A percentile compares a stretch with the other conserved stretches of the same genome.
These are phyloP conservation scores for Rhodofomes roseus DNA, from an alignment of 1,284 basidiomycete species.

Conservation along the genomic window DNA sequence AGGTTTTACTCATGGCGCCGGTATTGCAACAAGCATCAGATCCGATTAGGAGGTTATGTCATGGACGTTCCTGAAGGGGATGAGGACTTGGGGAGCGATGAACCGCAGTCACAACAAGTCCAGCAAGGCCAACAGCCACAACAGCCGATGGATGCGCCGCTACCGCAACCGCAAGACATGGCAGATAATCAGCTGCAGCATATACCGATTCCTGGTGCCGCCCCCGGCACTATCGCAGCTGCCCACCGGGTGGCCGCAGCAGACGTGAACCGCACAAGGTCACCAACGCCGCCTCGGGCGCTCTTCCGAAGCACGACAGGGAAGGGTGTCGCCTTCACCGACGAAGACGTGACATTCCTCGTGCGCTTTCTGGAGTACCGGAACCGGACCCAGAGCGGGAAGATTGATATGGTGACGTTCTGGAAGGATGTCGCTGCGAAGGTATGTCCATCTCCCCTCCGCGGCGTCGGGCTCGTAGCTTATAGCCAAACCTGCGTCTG, in stretches of 20 bases:
- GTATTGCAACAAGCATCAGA: constrained; percentile 85
- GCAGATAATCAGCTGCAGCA: constrained; percentile 3
- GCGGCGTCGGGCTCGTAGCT: neutral
- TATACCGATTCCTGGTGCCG: constrained; percentile 26
- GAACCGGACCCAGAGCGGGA: constrained; percentile 47
- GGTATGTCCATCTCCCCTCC: constrained; percentile 32
- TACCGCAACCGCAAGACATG: constrained; percentile 35
- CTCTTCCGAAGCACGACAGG: constrained; percentile 79
- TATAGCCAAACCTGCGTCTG: neutral
- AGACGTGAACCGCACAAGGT: constrained; percentile 48
- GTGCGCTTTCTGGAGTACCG: constrained; percentile 63
- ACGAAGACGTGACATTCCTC: constrained; percentile 72
- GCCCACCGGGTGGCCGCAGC: constrained; percentile 41
- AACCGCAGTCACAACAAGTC: constrained; percentile 9
- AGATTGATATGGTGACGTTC: constrained; percentile 76
- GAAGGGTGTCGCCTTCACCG: constrained; percentile 81
- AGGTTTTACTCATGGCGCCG: constrained; percentile 87
- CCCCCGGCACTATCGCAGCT: constrained; percentile 41
- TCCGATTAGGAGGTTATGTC: constrained; percentile 73
- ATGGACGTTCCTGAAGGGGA: constrained; percentile 51
- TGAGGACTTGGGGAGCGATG: constrained; percentile 18
- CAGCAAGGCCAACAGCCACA: constrained; percentile 13
- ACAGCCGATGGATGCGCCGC: neutral
- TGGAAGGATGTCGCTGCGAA: constrained; percentile 81
- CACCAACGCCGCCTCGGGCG: constrained; percentile 73